Percentiles rank a stretch among this genome's conserved stretches.
Conservation (phyloP, 768 basidiomycete species). For the Leccinum truebloodii region DNA sequence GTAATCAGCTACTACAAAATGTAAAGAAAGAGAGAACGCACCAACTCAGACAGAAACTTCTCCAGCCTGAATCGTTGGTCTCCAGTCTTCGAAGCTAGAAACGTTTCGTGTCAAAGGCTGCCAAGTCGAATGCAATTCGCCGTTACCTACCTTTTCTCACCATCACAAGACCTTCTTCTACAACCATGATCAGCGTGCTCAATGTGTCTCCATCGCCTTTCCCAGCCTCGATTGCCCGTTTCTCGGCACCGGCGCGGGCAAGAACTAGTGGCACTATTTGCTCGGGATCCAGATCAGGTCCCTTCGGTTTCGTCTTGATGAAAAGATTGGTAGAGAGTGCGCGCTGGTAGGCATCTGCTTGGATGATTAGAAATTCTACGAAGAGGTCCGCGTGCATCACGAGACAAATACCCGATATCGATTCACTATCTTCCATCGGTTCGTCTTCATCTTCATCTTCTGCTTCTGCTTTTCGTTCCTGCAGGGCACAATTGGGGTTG, state of each 20-base stretch:
- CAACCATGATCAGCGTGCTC: constrained; percentile 50
- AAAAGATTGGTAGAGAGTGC: constrained; percentile 59
- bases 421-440: constrained; percentile 24
- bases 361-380: constrained; percentile 8
- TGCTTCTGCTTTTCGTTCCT: constrained; percentile 24
- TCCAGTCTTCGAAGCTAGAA: constrained; percentile 59
- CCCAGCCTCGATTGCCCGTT: constrained; percentile 50
- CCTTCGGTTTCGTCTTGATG: constrained; percentile 29
- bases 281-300: constrained; percentile 50
- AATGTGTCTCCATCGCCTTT: constrained; percentile 54
- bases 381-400: neutral
- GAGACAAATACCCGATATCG: constrained; percentile 24
- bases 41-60: constrained; percentile 75
- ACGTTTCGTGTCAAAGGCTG: neutral
- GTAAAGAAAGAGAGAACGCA: constrained; percentile 40
- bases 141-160: constrained; percentile 53
- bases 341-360: constrained; percentile 55
- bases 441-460: constrained; percentile 15
- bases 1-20: neutral
- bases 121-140: neutral
- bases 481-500: neutral
- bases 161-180: constrained; percentile 65
- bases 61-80: constrained; percentile 82
- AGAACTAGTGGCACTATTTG: constrained; percentile 64
- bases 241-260: constrained; percentile 66